Evolutionary conservation across 2,329 filamentous ascomycete genomes (phyloP), one percentile per base, ranked within the genome.

Genomic region (Arthrinium phaeospermum): DNA sequence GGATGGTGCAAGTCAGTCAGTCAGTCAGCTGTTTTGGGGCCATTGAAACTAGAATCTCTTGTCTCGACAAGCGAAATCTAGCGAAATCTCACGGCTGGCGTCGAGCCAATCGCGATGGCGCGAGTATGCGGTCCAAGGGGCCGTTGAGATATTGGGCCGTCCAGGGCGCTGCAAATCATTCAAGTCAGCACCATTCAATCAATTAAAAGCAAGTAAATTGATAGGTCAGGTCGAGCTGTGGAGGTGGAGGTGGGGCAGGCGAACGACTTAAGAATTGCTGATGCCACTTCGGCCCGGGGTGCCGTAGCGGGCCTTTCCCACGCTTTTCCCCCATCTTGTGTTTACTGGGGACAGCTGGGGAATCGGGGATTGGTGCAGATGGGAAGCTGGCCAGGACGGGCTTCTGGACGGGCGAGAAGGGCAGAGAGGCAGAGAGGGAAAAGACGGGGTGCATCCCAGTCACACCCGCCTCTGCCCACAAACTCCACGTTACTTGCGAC

Each of bases 231-330:
- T 34, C 16, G 16, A 22, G 16, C 16, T 30, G 7, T 41, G 57
- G 57, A 64, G 57, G 57, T n/a, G 30, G 34, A 13, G 57, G 57
- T 57, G 53, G 53, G 27, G 53, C 10, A 41, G 34, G 57, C 57
- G 19, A 64, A 6, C 57, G 30, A 64, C 22, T 64, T 30, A n/a
- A 68, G 34, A 45, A 27, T 46, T 41, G 37, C 13, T 37, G 16
- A 76, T 76, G 76, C 75, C 76, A 78, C 74, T 74, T 77, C 79
- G 79, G 79, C 73, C 79, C 79, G 79, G 78, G 74, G 75, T 78
- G 77, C 79, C 79, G 79, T 76, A 76, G 75, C 73, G 72, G 73
- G 75, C 49, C 45, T 49, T 67, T 67, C 72, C 68, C 44, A 41
- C 46, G n/a, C 70, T 19, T 57, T 57, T 14, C 49, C 27, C 24